Percentiles rank a stretch among this genome's conserved stretches.
These are phyloP conservation scores for Miscanthus sacchariflorus DNA, from an alignment of 202 grass and related monocot genomes.

Conservation along the genomic window DNA sequence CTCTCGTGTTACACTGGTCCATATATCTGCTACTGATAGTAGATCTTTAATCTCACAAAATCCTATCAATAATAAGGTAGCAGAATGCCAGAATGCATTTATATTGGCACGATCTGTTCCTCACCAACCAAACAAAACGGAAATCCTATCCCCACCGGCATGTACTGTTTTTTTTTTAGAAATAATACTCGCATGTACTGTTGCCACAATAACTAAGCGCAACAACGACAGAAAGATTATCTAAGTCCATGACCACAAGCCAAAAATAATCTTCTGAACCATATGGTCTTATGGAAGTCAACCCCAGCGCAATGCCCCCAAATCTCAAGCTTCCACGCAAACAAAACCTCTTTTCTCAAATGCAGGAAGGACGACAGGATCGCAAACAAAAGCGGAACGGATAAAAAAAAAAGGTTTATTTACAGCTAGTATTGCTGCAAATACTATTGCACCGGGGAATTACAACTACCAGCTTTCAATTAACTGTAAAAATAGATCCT, in stretches of 20 bases:
- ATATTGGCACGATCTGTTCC: constrained; percentile 22
- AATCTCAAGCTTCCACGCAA: constrained; percentile 17
- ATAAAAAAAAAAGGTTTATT: background rate
- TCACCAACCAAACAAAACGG: constrained; percentile 32
- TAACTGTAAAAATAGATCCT: constrained; percentile 33
- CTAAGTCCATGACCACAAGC: constrained; percentile 41
- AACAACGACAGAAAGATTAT: constrained; percentile 48
- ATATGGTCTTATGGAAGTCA: constrained; percentile 53
- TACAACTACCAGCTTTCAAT: constrained; percentile 14
- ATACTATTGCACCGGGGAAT: constrained; percentile 7
- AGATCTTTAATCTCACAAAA: constrained; percentile 18
- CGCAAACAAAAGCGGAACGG: background rate
- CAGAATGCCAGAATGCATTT: constrained; percentile 35
- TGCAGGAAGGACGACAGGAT: constrained; percentile 6
- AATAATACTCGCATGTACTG: background rate
- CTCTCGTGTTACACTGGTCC: background rate
- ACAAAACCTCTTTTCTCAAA: constrained; percentile 23
- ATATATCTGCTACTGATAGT: constrained; percentile 1
- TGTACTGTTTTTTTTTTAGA: constrained; percentile 6
- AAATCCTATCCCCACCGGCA: constrained; percentile 21
- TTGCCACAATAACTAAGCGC: constrained; percentile 34
- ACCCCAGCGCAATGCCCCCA: constrained; percentile 39
- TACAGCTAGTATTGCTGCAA: background rate
- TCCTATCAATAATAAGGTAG: constrained; percentile 17
- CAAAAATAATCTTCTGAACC: constrained; percentile 35